phyloP scores from a whole-genome alignment of 805 yeast genomes.

The Novakomyces olei region DNA sequence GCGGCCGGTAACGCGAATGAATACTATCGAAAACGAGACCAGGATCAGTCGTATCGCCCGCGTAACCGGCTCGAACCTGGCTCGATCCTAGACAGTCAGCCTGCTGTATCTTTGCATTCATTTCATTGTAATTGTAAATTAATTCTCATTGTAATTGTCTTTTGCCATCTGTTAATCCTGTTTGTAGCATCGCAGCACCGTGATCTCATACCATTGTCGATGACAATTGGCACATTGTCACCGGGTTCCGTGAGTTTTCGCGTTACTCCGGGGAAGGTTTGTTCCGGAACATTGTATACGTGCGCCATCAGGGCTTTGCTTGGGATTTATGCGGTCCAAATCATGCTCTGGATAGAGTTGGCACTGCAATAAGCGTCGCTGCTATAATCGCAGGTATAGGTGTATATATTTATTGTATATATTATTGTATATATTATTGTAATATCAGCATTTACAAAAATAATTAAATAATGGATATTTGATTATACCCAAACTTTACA shows the following conservation, averaged over 20 bases:
- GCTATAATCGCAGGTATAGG: too few relatives aligned
- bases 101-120: slow-evolving; percentile 29
- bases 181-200: not conserved
- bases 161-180: not conserved
- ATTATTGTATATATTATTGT: too few relatives aligned
- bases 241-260: slow-evolving; percentile 31
- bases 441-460: too few relatives aligned
- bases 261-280: slow-evolving; percentile 12
- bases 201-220: slow-evolving; percentile 53
- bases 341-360: too few relatives aligned
- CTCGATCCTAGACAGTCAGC: slow-evolving; percentile 18
- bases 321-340: too few relatives aligned
- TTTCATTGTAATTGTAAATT: not conserved
- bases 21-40: slow-evolving; percentile 48
- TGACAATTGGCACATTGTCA: slow-evolving; percentile 50
- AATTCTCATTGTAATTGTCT: not conserved
- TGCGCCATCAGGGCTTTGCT: too few relatives aligned
- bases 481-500: too few relatives aligned
- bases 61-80: slow-evolving; percentile 20
- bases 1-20: slow-evolving; percentile 55
- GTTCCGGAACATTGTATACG: slow-evolving; percentile 14
- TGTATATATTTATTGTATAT: too few relatives aligned
- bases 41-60: slow-evolving; percentile 15
- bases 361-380: too few relatives aligned
- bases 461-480: too few relatives aligned